Evolutionary conservation across 768 basidiomycete genomes (phyloP).

Genomic region (Boletellus emodensis): DNA sequence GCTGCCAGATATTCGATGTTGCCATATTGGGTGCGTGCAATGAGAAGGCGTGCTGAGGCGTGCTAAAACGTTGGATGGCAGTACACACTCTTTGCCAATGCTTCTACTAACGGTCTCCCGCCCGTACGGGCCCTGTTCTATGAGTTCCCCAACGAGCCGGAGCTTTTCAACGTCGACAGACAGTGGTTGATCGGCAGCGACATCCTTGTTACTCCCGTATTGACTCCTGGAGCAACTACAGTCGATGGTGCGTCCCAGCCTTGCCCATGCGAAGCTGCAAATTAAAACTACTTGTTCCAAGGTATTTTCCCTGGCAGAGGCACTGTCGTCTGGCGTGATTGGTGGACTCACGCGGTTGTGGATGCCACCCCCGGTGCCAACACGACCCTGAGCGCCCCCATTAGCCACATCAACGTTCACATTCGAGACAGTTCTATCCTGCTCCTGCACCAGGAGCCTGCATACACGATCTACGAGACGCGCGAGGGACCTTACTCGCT

Average conservation of each 20-base stretch:
- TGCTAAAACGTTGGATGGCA: slow-evolving; percentile 24
- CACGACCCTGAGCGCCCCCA: slow-evolving; percentile 58
- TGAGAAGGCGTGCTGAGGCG: neutral
- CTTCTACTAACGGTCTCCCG: slow-evolving; percentile 61
- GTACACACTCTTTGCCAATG: slow-evolving; percentile 73
- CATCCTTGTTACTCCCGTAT: slow-evolving; percentile 73
- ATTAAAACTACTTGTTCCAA: slow-evolving; percentile 18
- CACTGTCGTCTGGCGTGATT: slow-evolving; percentile 61
- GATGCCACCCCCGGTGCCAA: slow-evolving; percentile 38
- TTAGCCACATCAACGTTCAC: slow-evolving; percentile 74
- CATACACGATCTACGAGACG: slow-evolving; percentile 67
- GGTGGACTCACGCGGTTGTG: slow-evolving; percentile 62
- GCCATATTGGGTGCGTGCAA: slow-evolving; percentile 67
- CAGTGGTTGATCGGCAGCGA: slow-evolving; percentile 73
- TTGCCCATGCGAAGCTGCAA: neutral
- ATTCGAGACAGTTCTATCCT: slow-evolving; percentile 66
- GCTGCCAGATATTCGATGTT: slow-evolving; percentile 65
- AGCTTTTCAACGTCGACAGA: slow-evolving; percentile 54
- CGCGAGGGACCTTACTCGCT: slow-evolving; percentile 57
- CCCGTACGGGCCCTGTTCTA: slow-evolving; percentile 74
- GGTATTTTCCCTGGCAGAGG: slow-evolving; percentile 44
- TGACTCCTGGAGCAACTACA: slow-evolving; percentile 61
- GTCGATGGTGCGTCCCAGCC: slow-evolving; percentile 50
- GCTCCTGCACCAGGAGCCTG: slow-evolving; percentile 58
- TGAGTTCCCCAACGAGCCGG: slow-evolving; percentile 69